These are phyloP conservation scores for Gossypium schwendimanii DNA, from an alignment of 441 rosid genomes.

Conservation along the genomic window DNA sequence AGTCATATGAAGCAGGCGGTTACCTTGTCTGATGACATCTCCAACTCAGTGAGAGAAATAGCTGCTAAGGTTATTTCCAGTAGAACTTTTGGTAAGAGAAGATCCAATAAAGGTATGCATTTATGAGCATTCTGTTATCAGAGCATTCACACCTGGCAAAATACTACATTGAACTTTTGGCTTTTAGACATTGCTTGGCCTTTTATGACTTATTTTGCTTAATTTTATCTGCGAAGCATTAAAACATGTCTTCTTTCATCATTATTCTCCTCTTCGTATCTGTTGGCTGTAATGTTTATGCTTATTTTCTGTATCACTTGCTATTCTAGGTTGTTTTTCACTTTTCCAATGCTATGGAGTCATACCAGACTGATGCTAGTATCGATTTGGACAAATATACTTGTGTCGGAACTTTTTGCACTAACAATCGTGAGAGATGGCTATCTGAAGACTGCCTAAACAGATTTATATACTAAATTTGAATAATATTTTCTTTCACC, in stretches of 20 bases:
- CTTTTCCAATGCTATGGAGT: background rate
- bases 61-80: slow-evolving; percentile 33
- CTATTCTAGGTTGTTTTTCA: background rate
- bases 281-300: background rate
- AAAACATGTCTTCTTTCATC: background rate
- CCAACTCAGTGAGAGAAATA: slow-evolving; percentile 29
- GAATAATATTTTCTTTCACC: background rate
- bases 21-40: slow-evolving; percentile 27
- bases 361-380: background rate
- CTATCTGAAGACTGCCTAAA: background rate
- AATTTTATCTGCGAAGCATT: background rate
- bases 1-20: slow-evolving; percentile 26
- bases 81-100: slow-evolving; percentile 36
- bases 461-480: background rate
- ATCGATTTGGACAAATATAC: background rate
- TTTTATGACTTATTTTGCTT: background rate
- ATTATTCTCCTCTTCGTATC: background rate
- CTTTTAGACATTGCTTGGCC: background rate
- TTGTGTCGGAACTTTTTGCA: background rate
- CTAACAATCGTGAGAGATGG: background rate
- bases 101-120: slow-evolving; percentile 35
- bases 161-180: background rate
- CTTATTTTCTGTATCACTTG: background rate
- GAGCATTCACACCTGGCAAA: background rate
- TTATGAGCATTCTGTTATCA: background rate